Percentiles rank a stretch among this genome's conserved stretches.
These are phyloP conservation scores for Trifolium dubium DNA, from an alignment of 306 rosid genomes.

Conservation along the genomic window DNA sequence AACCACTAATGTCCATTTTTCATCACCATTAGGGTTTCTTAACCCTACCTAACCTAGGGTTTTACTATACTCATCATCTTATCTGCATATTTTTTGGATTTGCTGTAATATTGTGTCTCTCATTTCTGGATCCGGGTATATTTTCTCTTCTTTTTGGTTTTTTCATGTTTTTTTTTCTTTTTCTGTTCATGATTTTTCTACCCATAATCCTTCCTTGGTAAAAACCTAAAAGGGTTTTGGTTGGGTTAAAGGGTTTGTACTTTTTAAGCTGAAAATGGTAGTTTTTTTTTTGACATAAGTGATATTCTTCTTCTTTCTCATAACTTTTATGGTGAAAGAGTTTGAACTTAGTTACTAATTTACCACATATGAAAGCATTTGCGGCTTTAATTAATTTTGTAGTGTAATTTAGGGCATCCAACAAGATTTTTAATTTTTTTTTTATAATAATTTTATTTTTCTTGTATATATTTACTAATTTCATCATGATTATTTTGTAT, in stretches of 20 bases:
- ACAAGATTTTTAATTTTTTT: no score
- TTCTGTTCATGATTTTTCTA: background rate
- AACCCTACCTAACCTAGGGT: background rate
- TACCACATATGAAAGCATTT: background rate
- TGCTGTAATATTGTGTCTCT: background rate
- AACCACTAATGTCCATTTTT: constrained; percentile 11
- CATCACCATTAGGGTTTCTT: constrained; percentile 42
- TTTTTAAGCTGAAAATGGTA: constrained; percentile 2
- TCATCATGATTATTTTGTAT: no score
- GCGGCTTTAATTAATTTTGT: background rate
- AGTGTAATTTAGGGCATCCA: background rate
- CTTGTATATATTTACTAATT: background rate
- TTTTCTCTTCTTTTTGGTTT: background rate
- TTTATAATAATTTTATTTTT: no score
- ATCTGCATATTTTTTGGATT: constrained; percentile 23
- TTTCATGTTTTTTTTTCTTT: background rate
- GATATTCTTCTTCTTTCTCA: background rate
- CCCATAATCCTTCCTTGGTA: background rate
- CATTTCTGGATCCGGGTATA: background rate
- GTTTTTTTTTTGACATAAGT: background rate
- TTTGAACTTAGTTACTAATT: background rate
- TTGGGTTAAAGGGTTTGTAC: background rate
- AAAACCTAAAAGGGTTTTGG: constrained; percentile 26
- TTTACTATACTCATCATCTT: background rate
- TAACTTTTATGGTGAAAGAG: background rate